Evolutionary conservation across 495 filamentous ascomycete genomes (phyloP), one percentile per base, ranked within the genome.

Genomic region (Daldinia caldariorum): DNA sequence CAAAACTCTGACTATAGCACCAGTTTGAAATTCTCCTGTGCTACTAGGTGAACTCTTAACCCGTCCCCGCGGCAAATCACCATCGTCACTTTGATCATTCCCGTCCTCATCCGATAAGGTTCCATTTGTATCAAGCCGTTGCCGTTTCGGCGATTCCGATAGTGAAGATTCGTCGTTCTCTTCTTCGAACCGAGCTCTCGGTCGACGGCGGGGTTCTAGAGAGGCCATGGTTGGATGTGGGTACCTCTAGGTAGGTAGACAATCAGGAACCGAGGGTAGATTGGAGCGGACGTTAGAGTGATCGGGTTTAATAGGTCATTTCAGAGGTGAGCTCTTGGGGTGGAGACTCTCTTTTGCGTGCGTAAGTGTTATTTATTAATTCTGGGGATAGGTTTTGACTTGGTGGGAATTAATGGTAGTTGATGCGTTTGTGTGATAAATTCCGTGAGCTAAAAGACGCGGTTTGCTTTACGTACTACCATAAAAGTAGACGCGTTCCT

Each of bases 1-100:
- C 63, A 89, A 91, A 64, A 98, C 93, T 26, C 94, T 87, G 14
- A 97, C 89, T 72, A 99, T 97, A 20, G 94, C 90, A 29, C 95
- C 95, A 12, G 95, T 89, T 67, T 95, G 90, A 78, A 85, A 87
- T 22, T 71, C 76, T 2, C 58, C 39, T 10, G 26, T 38, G 62
- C 57, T 69, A 55, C 65, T 37, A 51, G 37, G 34, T 34, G 66
- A 38, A 37, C 58, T 56, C 63, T 69, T 74, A 64, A 67, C 39
- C 50, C 34, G 55, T 32, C 31, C 58, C n/a, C 22, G 47, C 69
- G 12, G 55, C 41, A 34, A 51, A 55, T 20, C n/a, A 16, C 38
- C 10, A 43, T 51, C 31, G 16, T 64, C 35, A 35, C 12, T 32
- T 56, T 58, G 10, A n/a, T 72, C 70, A 6, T 58, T 59, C 9